Base-by-base conservation (phyloP, 306 rosid genomes). In the Echinosophora koreensis region DNA sequence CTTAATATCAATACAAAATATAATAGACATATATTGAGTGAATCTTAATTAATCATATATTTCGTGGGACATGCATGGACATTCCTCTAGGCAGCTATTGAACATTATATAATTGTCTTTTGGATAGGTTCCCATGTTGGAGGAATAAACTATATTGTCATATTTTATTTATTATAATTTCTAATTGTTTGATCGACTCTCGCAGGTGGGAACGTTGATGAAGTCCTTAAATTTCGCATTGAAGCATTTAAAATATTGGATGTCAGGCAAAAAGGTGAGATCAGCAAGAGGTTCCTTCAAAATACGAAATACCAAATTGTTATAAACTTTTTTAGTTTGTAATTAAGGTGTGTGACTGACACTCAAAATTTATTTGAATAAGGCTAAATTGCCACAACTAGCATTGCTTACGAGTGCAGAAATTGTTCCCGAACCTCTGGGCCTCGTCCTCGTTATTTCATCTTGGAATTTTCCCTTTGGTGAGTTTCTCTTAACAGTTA, bases 401-500 rank as follows among this genome's bases (percentile, higher is more conserved):
- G 97, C 96, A 22, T 15, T 92, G 83, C 88, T 88, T 13, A 66
- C 69, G 6, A 86, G 87, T 51, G 97, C 96, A 17, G 88, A 90
- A 81, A 71, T 92, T 57, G 76, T 92, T 69, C 82, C 93, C 0
- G 89, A 92, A 80, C 93, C 97, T 67, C 81, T 92, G 10, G 97
- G 96, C 28, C 80, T 88, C 1, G 88, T 92, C 70, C 96, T 92
- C 74, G 54, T 92, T n/a, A 39, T 90, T 71, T 92, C 97, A 56
- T 87, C 93, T 44, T 92, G 97, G 97, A 92, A 92, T 83, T 88
- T 92, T 34, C 96, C 96, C 34, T 67, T 92, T 70, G 97, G 97
- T 90, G 79, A 86, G 96, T 60, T 4, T 60, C 7, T 17, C 37
- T 22, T 14, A n/a, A 28, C 10, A 4, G 6, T 50, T 62, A 35